Base-by-base conservation (phyloP, 2,329 filamentous ascomycete species). In the Pyrenophora seminiperda region DNA sequence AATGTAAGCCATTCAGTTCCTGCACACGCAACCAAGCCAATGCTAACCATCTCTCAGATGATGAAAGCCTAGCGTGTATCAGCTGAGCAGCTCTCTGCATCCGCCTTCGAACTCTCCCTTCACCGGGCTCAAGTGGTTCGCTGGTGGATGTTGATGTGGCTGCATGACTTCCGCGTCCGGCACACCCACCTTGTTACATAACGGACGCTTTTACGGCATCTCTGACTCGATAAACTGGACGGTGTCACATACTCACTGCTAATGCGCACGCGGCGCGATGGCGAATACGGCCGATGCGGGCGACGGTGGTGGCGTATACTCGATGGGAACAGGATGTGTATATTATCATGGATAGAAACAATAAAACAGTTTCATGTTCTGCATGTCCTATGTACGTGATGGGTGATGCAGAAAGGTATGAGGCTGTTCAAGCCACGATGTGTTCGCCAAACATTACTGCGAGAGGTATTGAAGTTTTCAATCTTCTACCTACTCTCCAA, bases 51-150 rank as follows among this genome's bases (percentile, higher is more conserved):
- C 40, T 41, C 50, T 63, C 63, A 97, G 91, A 95, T 97, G 93
- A 99, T 97, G 94, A 99, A 96, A 96, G 90, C 90, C 85, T 86
- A 87, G 90, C 85, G 93, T 97, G 94, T 87, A 86, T 76, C 80
- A 86, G 86, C 90, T 96, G 94, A 97, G 81, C 82, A 89, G 81
- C 80, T 81, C 79, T 81, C 78, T 74, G 76, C 78, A 81, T 79
- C 81, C 80, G 79, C 82, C 79, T 79, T 78, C 79, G 82, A 84
- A 89, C 90, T 93, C 92, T 97, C 88, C 87, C 85, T 84, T 84
- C 78, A 82, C 77, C 79, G 86, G 89, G 92, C 91, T 89, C 75
- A 91, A 97, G 94, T 82, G 93, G 90, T 88, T 81, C 81, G 82
- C 77, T 78, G 63, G 83, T 85, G 75, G 79, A 79, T 81, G 76